A percentile compares a stretch with the other conserved stretches of the same genome.
Conservation (phyloP, 257 asterid species). For the Apocynum venetum region DNA sequence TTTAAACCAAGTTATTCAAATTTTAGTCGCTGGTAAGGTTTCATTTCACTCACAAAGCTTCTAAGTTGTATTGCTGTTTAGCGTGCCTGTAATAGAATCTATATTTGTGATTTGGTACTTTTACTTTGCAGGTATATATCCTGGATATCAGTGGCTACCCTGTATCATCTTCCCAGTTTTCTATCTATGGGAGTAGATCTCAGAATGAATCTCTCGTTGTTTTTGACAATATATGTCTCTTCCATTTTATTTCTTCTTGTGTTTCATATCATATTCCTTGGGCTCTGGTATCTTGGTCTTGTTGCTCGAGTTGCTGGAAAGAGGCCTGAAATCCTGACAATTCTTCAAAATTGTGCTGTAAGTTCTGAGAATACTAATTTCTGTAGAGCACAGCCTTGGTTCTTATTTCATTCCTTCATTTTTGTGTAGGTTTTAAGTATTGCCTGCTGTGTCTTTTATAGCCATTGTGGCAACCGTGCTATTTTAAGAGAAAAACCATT, state of each 20-base stretch:
- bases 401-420: conserved; percentile 44
- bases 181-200: conserved; percentile 98
- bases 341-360: conserved; percentile 93
- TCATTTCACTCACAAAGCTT: conserved; percentile 7
- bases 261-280: conserved; percentile 82
- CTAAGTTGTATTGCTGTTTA: conserved; percentile 4
- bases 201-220: conserved; percentile 93
- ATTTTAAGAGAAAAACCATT: conserved; percentile 59
- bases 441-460: conserved; percentile 99
- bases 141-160: conserved; percentile 92
- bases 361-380: conserved; percentile 35
- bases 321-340: conserved; percentile 80
- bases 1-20: conserved; percentile 95
- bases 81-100: background rate
- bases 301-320: conserved; percentile 97
- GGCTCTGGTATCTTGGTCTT: conserved; percentile 93
- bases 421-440: conserved; percentile 92
- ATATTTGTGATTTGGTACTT: conserved; percentile 12
- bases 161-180: conserved; percentile 98
- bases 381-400: conserved; percentile 20
- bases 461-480: conserved; percentile 98
- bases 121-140: conserved; percentile 68
- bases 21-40: conserved; percentile 85
- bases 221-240: conserved; percentile 76
- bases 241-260: conserved; percentile 88